These are phyloP conservation scores for Aspergillus homomorphus DNA, from an alignment of 495 filamentous ascomycete genomes.

Conservation along the genomic window DNA sequence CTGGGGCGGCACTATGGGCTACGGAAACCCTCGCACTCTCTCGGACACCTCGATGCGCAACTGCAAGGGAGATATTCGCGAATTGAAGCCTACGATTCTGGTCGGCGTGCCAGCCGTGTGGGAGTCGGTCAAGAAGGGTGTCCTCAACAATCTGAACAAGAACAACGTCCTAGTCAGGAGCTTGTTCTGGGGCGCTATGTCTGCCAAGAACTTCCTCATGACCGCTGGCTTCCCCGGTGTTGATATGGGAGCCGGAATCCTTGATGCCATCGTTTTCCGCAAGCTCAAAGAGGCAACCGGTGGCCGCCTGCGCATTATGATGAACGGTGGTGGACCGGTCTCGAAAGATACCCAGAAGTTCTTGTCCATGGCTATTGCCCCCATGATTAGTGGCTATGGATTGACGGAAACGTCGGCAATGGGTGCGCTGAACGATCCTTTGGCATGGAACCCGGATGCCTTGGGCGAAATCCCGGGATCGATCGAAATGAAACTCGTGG, in stretches of 20 bases:
- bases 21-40: slow-evolving; percentile 90
- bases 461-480: slow-evolving; percentile 79
- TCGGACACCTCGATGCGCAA: slow-evolving; percentile 88
- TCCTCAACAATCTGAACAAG: slow-evolving; percentile 79
- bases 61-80: slow-evolving; percentile 92
- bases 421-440: slow-evolving; percentile 86
- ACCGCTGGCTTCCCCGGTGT: slow-evolving; percentile 70
- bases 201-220: slow-evolving; percentile 79
- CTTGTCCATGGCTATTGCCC: slow-evolving; percentile 82
- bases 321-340: slow-evolving; percentile 86
- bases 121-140: slow-evolving; percentile 98
- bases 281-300: slow-evolving; percentile 91
- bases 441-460: slow-evolving; percentile 80
- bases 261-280: slow-evolving; percentile 81
- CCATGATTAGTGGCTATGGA: slow-evolving; percentile 93
- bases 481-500: slow-evolving; percentile 90
- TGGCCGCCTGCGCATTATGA: slow-evolving; percentile 71
- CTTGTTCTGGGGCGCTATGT: slow-evolving; percentile 90
- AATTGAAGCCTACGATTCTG: slow-evolving; percentile 86
- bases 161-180: slow-evolving; percentile 69
- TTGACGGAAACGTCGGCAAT: slow-evolving; percentile 94
- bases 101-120: slow-evolving; percentile 96
- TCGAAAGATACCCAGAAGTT: slow-evolving; percentile 85
- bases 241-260: slow-evolving; percentile 54
- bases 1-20: slow-evolving; percentile 97